Evolutionary conservation across 2,329 filamentous ascomycete species (phyloP).

Genomic region (Lachnellula arida): DNA sequence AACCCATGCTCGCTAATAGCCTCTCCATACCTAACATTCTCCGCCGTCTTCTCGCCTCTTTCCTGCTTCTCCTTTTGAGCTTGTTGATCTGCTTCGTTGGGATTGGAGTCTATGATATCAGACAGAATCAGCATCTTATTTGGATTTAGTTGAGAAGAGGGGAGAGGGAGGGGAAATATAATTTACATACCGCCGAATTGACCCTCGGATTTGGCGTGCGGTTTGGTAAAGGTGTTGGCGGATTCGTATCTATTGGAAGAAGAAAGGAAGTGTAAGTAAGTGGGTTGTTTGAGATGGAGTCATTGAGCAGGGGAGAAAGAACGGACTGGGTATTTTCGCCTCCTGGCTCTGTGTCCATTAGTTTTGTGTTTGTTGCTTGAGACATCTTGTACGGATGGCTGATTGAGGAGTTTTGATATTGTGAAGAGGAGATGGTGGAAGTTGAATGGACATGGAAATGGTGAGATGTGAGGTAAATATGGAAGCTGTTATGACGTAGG

Average conservation of each 20-base stretch:
- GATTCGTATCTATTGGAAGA: conserved; percentile 50
- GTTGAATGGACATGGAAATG: background rate
- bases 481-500: background rate
- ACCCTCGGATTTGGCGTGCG: conserved; percentile 49
- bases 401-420: background rate
- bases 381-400: conserved; percentile 7
- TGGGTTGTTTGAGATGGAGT: background rate
- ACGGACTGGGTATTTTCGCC: conserved; percentile 55
- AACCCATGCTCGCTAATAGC: conserved; percentile 51
- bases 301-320: background rate
- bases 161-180: background rate
- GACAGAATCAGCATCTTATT: background rate
- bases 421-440: background rate
- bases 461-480: background rate
- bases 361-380: conserved; percentile 30
- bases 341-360: conserved; percentile 55
- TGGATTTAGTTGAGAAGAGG: background rate
- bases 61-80: conserved; percentile 30
- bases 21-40: conserved; percentile 52
- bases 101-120: background rate
- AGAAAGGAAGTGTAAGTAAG: background rate
- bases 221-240: conserved; percentile 43
- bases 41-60: conserved; percentile 41
- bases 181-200: conserved; percentile 47
- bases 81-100: conserved; percentile 18